A percentile compares a stretch with the other conserved stretches of the same genome.
Evolutionary conservation across 2,329 filamentous ascomycete genomes (phyloP).

Genomic region (Aspergillus eucalypticola): DNA sequence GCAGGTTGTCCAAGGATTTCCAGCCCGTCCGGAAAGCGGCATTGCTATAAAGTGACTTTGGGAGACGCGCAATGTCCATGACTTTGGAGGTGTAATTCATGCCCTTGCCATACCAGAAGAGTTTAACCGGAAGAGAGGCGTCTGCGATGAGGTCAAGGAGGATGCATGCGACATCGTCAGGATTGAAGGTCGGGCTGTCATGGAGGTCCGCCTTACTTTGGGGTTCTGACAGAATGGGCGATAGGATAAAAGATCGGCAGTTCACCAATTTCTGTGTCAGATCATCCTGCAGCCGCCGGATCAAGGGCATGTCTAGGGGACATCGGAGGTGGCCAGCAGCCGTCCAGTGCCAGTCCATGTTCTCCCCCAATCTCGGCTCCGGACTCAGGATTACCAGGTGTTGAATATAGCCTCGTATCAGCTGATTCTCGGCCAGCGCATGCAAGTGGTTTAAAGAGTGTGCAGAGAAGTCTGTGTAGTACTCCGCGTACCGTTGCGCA

Average conservation of each 20-base stretch:
- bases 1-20: slow-evolving; percentile 10
- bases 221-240: slow-evolving; percentile 4
- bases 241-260: slow-evolving; percentile 16
- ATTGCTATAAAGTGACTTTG: slow-evolving; percentile 11
- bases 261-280: slow-evolving; percentile 2
- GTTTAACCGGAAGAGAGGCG: slow-evolving; percentile 9
- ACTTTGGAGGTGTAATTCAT: slow-evolving; percentile 11
- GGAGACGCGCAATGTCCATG: slow-evolving; percentile 12
- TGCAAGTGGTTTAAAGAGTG: slow-evolving; percentile 13
- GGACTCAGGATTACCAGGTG: slow-evolving; percentile 14
- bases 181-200: slow-evolving; percentile 4
- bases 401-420: slow-evolving; percentile 13
- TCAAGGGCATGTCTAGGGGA: slow-evolving; percentile 5
- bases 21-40: slow-evolving; percentile 9
- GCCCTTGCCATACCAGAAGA: slow-evolving; percentile 17
- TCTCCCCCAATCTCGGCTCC: slow-evolving; percentile 13
- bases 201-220: not conserved
- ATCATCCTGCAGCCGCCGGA: slow-evolving; percentile 11
- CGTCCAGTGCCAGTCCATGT: slow-evolving; percentile 11
- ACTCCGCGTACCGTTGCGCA: slow-evolving; percentile 14
- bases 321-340: slow-evolving; percentile 10
- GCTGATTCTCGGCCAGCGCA: slow-evolving; percentile 10
- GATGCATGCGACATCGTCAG: slow-evolving; percentile 12
- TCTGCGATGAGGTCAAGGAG: slow-evolving; percentile 13
- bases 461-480: slow-evolving; percentile 15